Evolutionary conservation across 768 basidiomycete species (phyloP).

Genomic region (Lepiota brunneoincarnata): DNA sequence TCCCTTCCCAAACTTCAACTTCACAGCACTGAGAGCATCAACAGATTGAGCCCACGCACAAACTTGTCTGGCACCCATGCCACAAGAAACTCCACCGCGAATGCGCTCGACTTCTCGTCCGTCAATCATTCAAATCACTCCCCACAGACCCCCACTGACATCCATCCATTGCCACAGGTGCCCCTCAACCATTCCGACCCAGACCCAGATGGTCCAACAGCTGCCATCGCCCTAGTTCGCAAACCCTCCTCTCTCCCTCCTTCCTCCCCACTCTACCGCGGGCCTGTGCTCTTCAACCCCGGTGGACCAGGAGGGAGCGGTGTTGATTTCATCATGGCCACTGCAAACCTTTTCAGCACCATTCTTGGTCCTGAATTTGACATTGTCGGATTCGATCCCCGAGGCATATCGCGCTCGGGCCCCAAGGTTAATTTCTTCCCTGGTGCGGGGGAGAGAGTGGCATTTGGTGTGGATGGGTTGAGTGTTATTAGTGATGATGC

Average conservation of each 20-base stretch:
- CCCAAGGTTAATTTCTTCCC: conserved; percentile 34
- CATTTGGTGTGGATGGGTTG: conserved; percentile 14
- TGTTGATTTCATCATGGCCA: conserved; percentile 23
- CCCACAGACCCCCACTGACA: background rate
- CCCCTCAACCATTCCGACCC: conserved; percentile 44
- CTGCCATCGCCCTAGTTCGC: conserved; percentile 41
- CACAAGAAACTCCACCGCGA: conserved; percentile 10
- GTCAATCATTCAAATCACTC: background rate
- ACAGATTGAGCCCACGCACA: conserved; percentile 12
- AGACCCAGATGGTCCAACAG: conserved; percentile 25
- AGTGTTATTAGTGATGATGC: too few species aligned
- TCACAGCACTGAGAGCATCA: background rate
- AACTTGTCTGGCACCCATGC: conserved; percentile 15
- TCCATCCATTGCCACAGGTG: conserved; percentile 30
- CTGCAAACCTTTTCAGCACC: conserved; percentile 22
- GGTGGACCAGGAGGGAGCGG: conserved; percentile 50
- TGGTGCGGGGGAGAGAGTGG: conserved; percentile 15
- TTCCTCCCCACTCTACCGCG: conserved; percentile 27
- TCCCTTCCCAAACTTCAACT: too few species aligned
- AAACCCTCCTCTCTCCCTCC: conserved; percentile 25
- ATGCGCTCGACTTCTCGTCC: conserved; percentile 16
- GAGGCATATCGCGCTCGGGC: conserved; percentile 35
- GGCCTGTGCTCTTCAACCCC: conserved; percentile 44
- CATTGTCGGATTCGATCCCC: conserved; percentile 44
- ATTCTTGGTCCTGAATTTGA: conserved; percentile 43